Evolutionary conservation across 2,329 filamentous ascomycete species (phyloP), one percentile per base, ranked within the genome.

Genomic region (Dryadomyces quercus-mongolicae): DNA sequence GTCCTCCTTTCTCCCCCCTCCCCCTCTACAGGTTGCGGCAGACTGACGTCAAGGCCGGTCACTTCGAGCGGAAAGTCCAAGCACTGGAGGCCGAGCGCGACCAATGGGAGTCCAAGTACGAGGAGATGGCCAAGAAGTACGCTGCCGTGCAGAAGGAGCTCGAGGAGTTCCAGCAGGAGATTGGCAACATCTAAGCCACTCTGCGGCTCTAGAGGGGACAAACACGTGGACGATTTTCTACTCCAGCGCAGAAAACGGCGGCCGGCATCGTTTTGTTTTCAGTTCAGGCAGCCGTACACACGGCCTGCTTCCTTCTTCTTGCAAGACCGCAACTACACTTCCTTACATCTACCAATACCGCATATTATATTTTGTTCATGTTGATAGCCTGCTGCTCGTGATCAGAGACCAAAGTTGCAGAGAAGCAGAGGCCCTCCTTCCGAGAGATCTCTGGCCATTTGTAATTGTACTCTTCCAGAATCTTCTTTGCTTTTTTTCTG

Each of bases 21-120:
- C 10, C 40, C 18, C 36, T 21, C n/a, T 40, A 45, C 64, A 98
- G 93, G 77, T 88, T 97, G 68, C 91, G 93, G 71, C 91, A 95
- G 77, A 96, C 93, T 75, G 93, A 98, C 71, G 90, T 97, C 75
- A 97, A 97, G 81, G 91, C 92, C 67, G 93, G 92, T 66, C 92
- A 98, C 78, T 97, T 92, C 74, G 93, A 98, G 78, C 93, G 93
- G 75, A 97, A 97, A 80, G 93, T 97, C 64, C 89, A 96, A 74
- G 92, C 93, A 65, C 84, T 96, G 67, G 93, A 98, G 76, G 78
- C 82, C 67, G 82, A 91, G 70, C 86, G 88, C 66, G 90, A 96
- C 73, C 83, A 91, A 72, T 96, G 91, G 91, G 93, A 97, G 78
- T 70, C 79, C 72, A 97, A 98, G 79, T 97, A 94, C 76, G 93